These are phyloP conservation scores for Exophiala phaeomuriformis DNA, from an alignment of 2,329 filamentous ascomycete species.

Conservation along the genomic window DNA sequence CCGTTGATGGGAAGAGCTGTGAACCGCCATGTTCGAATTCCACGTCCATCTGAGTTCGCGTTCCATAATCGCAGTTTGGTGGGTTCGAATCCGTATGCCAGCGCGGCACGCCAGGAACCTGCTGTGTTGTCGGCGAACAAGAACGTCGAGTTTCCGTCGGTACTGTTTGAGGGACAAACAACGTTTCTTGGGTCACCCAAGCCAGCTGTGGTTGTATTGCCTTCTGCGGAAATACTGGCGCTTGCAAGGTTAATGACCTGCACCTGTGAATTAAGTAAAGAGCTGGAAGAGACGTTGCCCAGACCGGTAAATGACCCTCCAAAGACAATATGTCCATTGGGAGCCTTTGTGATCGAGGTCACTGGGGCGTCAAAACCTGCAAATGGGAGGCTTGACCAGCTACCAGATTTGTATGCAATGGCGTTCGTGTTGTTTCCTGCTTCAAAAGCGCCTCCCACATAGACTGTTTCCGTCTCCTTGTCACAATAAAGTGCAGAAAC, in stretches of 20 bases:
- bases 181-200: slow-evolving; percentile 73
- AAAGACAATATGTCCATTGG: slow-evolving; percentile 81
- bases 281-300: slow-evolving; percentile 52
- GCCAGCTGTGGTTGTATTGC: slow-evolving; percentile 50
- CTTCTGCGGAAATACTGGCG: slow-evolving; percentile 61
- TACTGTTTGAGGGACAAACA: slow-evolving; percentile 64
- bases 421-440: slow-evolving; percentile 80
- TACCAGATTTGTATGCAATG: slow-evolving; percentile 64
- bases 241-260: slow-evolving; percentile 78
- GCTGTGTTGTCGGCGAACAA: slow-evolving; percentile 65
- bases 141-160: slow-evolving; percentile 71
- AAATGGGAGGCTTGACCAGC: slow-evolving; percentile 79
- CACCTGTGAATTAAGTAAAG: slow-evolving; percentile 49
- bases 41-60: slow-evolving; percentile 72
- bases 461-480: slow-evolving; percentile 66
- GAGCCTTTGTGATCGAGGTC: slow-evolving; percentile 69
- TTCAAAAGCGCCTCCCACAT: slow-evolving; percentile 80
- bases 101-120: slow-evolving; percentile 76
- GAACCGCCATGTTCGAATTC: slow-evolving; percentile 81
- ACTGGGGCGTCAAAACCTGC: slow-evolving; percentile 92
- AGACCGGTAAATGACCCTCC: slow-evolving; percentile 84
- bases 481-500: slow-evolving; percentile 83
- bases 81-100: slow-evolving; percentile 76
- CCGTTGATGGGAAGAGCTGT: slow-evolving; percentile 78
- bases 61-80: slow-evolving; percentile 85